A percentile compares a stretch with the other conserved stretches of the same genome.
Conservation (phyloP, 164 flowering plant genomes). For the Cinnamomum micranthum region DNA sequence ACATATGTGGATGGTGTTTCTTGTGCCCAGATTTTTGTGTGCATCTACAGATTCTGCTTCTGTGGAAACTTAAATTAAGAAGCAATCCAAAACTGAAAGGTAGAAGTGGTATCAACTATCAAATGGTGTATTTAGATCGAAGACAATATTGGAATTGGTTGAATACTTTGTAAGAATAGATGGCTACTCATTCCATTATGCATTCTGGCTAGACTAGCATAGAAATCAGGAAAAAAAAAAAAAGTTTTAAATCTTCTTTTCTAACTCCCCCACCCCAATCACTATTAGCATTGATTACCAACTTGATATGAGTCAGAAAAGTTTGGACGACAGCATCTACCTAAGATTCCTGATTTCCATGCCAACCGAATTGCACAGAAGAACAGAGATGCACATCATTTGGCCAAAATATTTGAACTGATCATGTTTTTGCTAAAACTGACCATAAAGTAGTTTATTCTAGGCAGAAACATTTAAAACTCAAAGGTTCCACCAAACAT, state of each 20-base stretch:
- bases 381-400: background rate
- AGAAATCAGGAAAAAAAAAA: background rate
- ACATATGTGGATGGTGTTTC: background rate
- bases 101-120: background rate
- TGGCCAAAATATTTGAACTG: too few species aligned
- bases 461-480: background rate
- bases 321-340: background rate
- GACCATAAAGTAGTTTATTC: background rate
- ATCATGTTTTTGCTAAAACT: background rate
- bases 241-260: too few species aligned
- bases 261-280: background rate
- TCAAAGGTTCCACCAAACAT: background rate
- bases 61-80: background rate
- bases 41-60: background rate
- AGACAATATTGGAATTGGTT: background rate
- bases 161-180: background rate
- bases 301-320: background rate
- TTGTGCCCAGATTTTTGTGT: background rate
- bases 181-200: background rate
- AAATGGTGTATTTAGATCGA: background rate
- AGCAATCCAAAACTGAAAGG: background rate
- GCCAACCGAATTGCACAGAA: background rate
- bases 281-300: background rate
- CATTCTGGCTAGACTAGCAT: background rate
- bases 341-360: background rate